phyloP scores from a whole-genome alignment of 306 rosid genomes.

The Arachis hypogaea region DNA sequence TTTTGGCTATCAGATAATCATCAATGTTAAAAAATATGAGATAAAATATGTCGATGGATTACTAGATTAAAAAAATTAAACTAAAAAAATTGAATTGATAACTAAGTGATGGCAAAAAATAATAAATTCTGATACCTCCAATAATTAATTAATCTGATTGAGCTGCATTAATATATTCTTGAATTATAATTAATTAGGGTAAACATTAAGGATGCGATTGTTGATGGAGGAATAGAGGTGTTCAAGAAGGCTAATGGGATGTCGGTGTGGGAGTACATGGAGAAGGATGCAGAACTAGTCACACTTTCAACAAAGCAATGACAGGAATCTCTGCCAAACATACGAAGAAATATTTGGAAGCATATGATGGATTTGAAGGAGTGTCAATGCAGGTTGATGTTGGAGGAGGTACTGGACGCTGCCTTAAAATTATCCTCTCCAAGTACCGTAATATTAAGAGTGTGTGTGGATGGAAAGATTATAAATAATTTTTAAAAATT shows the following conservation, averaged over 20 bases:
- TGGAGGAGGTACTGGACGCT: conserved; percentile 31
- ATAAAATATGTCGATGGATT: too few relatives aligned
- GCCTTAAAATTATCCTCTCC: conserved; percentile 34
- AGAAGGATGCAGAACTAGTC: conserved; percentile 6
- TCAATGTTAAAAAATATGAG: too few relatives aligned
- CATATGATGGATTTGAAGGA: conserved; percentile 9
- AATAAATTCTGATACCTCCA: too few relatives aligned
- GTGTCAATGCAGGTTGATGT: conserved; percentile 36
- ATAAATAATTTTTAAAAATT: neutral
- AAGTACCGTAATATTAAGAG: conserved; percentile 20
- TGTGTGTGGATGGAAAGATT: neutral
- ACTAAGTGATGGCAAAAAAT: too few relatives aligned
- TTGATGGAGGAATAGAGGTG: conserved; percentile 29
- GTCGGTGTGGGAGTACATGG: conserved; percentile 14
- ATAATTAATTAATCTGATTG: neutral
- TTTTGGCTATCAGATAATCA: too few relatives aligned
- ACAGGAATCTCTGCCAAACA: neutral
- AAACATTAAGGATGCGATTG: conserved; percentile 32
- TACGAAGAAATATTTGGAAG: conserved; percentile 29
- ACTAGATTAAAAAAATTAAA: too few relatives aligned
- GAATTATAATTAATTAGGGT: neutral
- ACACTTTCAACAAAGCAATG: conserved; percentile 33
- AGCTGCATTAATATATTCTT: neutral
- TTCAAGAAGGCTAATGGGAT: conserved; percentile 21
- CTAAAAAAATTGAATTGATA: too few relatives aligned